Conservation (phyloP, 169 alveolate genomes). For the Babesia ovis region DNA sequence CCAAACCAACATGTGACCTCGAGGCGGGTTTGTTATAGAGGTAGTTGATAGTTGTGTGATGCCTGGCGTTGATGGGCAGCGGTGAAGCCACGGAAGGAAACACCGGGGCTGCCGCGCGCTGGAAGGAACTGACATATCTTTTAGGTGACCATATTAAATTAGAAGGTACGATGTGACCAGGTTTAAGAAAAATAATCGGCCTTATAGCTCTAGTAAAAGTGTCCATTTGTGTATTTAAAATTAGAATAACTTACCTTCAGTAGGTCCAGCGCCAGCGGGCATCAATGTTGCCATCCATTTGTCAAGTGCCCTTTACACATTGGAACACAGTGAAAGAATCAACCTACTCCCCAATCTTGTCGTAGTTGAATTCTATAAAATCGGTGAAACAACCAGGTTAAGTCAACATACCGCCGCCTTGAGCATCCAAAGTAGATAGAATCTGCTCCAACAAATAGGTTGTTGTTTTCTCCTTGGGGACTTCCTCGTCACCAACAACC, state of each 20-base stretch:
- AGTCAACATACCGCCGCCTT: constrained; percentile 14
- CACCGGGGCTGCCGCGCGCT: neutral
- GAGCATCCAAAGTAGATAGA: constrained; percentile 11
- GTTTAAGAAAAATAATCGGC: neutral
- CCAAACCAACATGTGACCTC: constrained; percentile 76
- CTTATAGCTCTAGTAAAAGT: constrained; percentile 6
- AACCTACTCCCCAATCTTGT: constrained; percentile 46
- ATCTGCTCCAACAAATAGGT: constrained; percentile 9
- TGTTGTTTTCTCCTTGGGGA: neutral
- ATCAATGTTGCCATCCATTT: constrained; percentile 58
- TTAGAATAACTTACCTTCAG: constrained; percentile 23
- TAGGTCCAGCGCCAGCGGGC: constrained; percentile 15
- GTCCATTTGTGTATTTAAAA: neutral
- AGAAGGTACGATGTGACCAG: neutral
- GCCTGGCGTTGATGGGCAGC: neutral
- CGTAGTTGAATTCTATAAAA: constrained; percentile 47
- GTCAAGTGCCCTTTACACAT: constrained; percentile 43
- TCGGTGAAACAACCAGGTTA: neutral
- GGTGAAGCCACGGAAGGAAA: neutral
- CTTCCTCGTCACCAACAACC: neutral
- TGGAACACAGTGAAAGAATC: neutral
- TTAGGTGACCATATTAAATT: constrained; percentile 11
- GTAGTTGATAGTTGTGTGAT: constrained; percentile 9
- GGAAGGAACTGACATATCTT: neutral
- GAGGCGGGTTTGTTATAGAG: neutral